Evolutionary conservation across 164 flowering plant species (phyloP).

Genomic region (Liriodendron chinense): DNA sequence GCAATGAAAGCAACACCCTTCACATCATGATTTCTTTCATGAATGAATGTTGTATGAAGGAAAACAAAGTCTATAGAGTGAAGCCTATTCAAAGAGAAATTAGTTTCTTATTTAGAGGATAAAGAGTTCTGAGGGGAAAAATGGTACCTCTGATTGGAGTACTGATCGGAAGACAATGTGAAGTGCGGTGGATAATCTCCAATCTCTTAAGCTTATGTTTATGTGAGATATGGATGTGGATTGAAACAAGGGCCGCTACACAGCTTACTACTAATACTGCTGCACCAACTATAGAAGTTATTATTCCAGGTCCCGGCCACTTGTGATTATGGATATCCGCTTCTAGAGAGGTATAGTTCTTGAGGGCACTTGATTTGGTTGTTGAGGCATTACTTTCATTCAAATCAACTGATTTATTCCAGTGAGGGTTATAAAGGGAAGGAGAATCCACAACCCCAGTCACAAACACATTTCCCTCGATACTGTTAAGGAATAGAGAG

Average conservation of each 20-base stretch:
- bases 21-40: background rate
- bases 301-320: constrained; percentile 41
- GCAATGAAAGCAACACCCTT: too few species aligned
- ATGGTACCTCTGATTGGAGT: constrained; percentile 37
- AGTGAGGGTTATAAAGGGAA: constrained; percentile 40
- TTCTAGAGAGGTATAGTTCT: constrained; percentile 35
- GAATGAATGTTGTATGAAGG: constrained; percentile 1
- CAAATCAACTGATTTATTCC: constrained; percentile 43
- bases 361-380: constrained; percentile 40
- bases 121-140: background rate
- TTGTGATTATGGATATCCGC: constrained; percentile 23
- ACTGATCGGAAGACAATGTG: constrained; percentile 35
- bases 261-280: constrained; percentile 40
- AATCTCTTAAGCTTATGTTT: constrained; percentile 15
- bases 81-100: background rate
- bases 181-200: constrained; percentile 27
- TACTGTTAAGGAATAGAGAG: constrained; percentile 33
- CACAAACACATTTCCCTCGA: constrained; percentile 62
- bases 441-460: constrained; percentile 43
- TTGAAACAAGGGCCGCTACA: constrained; percentile 35
- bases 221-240: too few species aligned
- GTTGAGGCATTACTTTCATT: too few species aligned
- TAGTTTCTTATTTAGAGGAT: background rate
- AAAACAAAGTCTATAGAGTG: background rate
- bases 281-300: constrained; percentile 49